These are phyloP conservation scores for Amanita brunnescens DNA, from an alignment of 768 basidiomycete genomes.

Conservation along the genomic window DNA sequence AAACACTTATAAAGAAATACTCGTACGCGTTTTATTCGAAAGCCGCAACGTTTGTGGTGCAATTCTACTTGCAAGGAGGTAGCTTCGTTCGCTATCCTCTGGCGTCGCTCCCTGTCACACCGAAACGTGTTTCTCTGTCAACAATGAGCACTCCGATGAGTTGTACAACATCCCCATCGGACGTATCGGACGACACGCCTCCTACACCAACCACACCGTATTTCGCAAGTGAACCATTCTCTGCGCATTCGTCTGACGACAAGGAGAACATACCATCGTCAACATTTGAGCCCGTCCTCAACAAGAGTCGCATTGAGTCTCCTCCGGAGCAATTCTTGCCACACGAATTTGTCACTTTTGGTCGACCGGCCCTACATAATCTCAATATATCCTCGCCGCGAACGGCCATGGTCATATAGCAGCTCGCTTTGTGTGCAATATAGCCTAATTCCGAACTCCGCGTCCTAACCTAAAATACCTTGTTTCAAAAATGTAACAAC, in stretches of 20 bases:
- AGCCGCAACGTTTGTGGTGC: constrained; percentile 87
- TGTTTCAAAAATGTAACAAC: constrained; percentile 72
- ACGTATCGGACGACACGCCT: constrained; percentile 78
- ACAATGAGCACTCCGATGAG: constrained; percentile 68
- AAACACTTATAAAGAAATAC: constrained; percentile 97
- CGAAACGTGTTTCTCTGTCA: constrained; percentile 45
- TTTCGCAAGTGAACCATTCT: constrained; percentile 53
- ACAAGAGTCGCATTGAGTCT: constrained; percentile 59
- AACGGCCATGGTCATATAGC: constrained; percentile 52
- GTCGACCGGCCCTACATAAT: constrained; percentile 70
- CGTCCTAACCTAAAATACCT: constrained; percentile 6
- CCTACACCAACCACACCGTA: constrained; percentile 70
- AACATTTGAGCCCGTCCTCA: constrained; percentile 64
- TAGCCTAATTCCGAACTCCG: constrained; percentile 30
- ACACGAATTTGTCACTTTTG: constrained; percentile 73
- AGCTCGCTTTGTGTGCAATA: constrained; percentile 23
- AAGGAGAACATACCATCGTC: constrained; percentile 69
- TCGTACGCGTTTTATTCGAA: constrained; percentile 95
- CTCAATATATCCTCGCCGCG: constrained; percentile 64
- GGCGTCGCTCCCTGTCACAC: constrained; percentile 57
- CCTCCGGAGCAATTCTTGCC: constrained; percentile 72
- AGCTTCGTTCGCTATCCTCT: constrained; percentile 49
- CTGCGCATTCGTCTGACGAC: constrained; percentile 51
- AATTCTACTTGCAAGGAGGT: constrained; percentile 88
- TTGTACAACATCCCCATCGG: constrained; percentile 62